Percentiles rank a stretch among this genome's conserved stretches.
phyloP scores from a whole-genome alignment of 2,329 filamentous ascomycete genomes.

The Penicillium palitans region DNA sequence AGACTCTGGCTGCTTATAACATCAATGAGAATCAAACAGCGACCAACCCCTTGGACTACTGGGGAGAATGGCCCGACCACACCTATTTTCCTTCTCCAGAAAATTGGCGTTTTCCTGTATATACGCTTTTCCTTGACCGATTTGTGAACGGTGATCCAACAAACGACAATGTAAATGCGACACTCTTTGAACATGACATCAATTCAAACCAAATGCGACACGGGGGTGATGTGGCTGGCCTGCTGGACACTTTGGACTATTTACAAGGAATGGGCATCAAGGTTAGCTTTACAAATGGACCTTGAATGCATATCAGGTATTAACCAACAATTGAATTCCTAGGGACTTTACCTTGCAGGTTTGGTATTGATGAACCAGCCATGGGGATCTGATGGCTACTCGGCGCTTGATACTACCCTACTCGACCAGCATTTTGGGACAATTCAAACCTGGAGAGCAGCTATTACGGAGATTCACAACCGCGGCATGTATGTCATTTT shows the following conservation, averaged over 20 bases:
- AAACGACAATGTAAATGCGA: constrained; percentile 64
- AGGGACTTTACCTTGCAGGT: constrained; percentile 64
- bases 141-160: constrained; percentile 65
- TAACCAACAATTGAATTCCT: constrained; percentile 7
- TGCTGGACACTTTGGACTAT: constrained; percentile 63
- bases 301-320: no score
- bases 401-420: constrained; percentile 61
- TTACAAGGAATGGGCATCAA: constrained; percentile 65
- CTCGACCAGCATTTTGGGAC: constrained; percentile 64
- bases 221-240: constrained; percentile 60
- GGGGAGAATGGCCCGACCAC: constrained; percentile 56
- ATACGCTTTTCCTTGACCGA: constrained; percentile 64
- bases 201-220: constrained; percentile 63
- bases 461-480: constrained; percentile 61
- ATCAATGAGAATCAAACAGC: constrained; percentile 61
- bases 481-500: constrained; percentile 66
- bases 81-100: constrained; percentile 55
- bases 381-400: constrained; percentile 64
- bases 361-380: constrained; percentile 64
- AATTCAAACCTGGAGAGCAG: constrained; percentile 58
- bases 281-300: constrained; percentile 34
- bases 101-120: constrained; percentile 67
- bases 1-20: constrained; percentile 56
- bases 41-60: constrained; percentile 59
- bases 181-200: constrained; percentile 61